Evolutionary conservation across 495 filamentous ascomycete genomes (phyloP).

Genomic region (Daldinia concentrica): DNA sequence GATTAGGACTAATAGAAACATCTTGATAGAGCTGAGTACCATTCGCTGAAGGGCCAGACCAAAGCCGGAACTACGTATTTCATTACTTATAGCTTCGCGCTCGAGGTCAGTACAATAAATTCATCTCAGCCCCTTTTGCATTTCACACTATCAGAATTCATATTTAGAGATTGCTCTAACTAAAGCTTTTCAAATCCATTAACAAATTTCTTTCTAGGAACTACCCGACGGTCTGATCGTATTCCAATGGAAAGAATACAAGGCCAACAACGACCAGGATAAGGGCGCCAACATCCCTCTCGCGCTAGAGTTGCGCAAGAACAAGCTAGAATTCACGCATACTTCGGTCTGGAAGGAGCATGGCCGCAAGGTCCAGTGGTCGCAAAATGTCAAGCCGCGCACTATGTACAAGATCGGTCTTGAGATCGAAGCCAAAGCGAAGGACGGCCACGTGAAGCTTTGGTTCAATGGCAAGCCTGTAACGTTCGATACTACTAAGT

Average conservation of each 20-base stretch:
- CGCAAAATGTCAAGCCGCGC: slow-evolving; percentile 18
- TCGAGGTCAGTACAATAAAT: slow-evolving; percentile 12
- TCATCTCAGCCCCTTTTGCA: neutral
- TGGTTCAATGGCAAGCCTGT: slow-evolving; percentile 36
- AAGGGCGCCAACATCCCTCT: slow-evolving; percentile 32
- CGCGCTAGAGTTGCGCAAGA: slow-evolving; percentile 12
- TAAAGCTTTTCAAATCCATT: neutral
- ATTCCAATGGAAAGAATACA: slow-evolving; percentile 39
- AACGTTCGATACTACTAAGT: slow-evolving; percentile 30
- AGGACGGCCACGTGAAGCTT: slow-evolving; percentile 30
- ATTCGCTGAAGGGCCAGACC: slow-evolving; percentile 23
- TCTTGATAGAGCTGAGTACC: slow-evolving; percentile 31
- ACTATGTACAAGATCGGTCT: slow-evolving; percentile 31
- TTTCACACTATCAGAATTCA: neutral
- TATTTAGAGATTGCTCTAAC: neutral
- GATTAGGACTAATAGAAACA: neutral
- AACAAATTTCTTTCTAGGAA: slow-evolving; percentile 16
- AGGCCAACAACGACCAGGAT: slow-evolving; percentile 31
- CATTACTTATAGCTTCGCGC: slow-evolving; percentile 33
- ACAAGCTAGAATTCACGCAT: slow-evolving; percentile 23
- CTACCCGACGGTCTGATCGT: slow-evolving; percentile 24
- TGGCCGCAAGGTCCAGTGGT: slow-evolving; percentile 30
- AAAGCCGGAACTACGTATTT: slow-evolving; percentile 35
- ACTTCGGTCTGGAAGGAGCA: slow-evolving; percentile 24
- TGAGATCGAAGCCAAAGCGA: slow-evolving; percentile 27